Evolutionary conservation across 2,329 filamentous ascomycete genomes (phyloP).

Genomic region (Aspergillus fijiensis): DNA sequence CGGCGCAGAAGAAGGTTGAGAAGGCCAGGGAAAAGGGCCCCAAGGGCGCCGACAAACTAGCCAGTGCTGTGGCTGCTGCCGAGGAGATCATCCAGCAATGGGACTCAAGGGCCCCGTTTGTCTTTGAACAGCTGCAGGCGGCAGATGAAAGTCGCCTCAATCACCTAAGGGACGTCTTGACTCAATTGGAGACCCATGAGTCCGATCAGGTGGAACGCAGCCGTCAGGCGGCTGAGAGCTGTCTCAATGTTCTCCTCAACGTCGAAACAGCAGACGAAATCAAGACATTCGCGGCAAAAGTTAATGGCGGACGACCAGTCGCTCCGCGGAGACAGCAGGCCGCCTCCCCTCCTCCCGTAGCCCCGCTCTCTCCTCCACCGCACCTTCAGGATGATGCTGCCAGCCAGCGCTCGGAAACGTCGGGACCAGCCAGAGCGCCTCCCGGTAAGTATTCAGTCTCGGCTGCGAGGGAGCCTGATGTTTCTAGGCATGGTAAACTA

Average conservation of each 20-base stretch:
- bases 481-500: not conserved
- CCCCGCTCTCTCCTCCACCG: slow-evolving; percentile 42
- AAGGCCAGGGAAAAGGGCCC: slow-evolving; percentile 79
- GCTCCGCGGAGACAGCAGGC: slow-evolving; percentile 24
- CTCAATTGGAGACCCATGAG: slow-evolving; percentile 90
- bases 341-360: slow-evolving; percentile 24
- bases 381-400: slow-evolving; percentile 52
- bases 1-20: slow-evolving; percentile 79
- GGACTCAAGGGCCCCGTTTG: slow-evolving; percentile 91
- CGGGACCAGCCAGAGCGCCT: slow-evolving; percentile 37
- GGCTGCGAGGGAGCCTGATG: not conserved
- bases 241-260: slow-evolving; percentile 78
- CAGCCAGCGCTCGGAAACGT: slow-evolving; percentile 56
- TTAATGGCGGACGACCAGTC: slow-evolving; percentile 39
- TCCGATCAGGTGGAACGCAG: slow-evolving; percentile 79
- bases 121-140: slow-evolving; percentile 89
- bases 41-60: slow-evolving; percentile 70
- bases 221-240: slow-evolving; percentile 72
- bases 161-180: slow-evolving; percentile 84
- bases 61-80: slow-evolving; percentile 68
- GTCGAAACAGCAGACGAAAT: slow-evolving; percentile 87
- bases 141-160: slow-evolving; percentile 87
- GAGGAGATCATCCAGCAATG: slow-evolving; percentile 81
- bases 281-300: slow-evolving; percentile 46
- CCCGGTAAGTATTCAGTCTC: slow-evolving; percentile 33